These are phyloP conservation scores for Ceriops decandra DNA, from an alignment of 345 rosid species.

Conservation along the genomic window DNA sequence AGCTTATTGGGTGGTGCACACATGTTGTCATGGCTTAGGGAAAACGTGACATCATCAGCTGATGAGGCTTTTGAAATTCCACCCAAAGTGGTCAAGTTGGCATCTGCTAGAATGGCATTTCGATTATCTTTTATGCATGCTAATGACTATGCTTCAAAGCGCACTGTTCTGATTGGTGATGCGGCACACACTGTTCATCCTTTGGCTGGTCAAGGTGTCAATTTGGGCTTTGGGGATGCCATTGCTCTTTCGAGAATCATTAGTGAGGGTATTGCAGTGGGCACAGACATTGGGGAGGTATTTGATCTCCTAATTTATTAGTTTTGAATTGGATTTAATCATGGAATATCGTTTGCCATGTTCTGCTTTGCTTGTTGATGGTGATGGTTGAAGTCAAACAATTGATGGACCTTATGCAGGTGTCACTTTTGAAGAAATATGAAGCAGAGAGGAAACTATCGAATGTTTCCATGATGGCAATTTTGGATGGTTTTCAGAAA, in stretches of 20 bases:
- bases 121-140: slow-evolving; percentile 85
- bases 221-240: slow-evolving; percentile 90
- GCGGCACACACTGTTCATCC: slow-evolving; percentile 98
- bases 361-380: background rate
- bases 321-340: background rate
- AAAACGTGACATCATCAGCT: slow-evolving; percentile 35
- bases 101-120: slow-evolving; percentile 79
- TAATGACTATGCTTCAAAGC: slow-evolving; percentile 57
- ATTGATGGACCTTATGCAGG: slow-evolving; percentile 30
- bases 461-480: slow-evolving; percentile 78
- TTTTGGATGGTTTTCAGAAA: slow-evolving; percentile 87
- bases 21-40: slow-evolving; percentile 62
- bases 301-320: slow-evolving; percentile 10
- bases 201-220: slow-evolving; percentile 96
- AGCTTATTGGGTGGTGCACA: slow-evolving; percentile 28
- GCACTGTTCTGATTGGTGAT: slow-evolving; percentile 75
- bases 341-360: background rate
- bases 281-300: slow-evolving; percentile 87
- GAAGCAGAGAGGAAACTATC: slow-evolving; percentile 82
- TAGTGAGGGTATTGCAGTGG: slow-evolving; percentile 74
- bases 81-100: slow-evolving; percentile 68
- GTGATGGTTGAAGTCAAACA: background rate
- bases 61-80: slow-evolving; percentile 71
- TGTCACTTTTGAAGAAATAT: slow-evolving; percentile 52
- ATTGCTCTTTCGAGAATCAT: slow-evolving; percentile 64